These are phyloP conservation scores for Plasmopara viticola DNA, from an alignment of 352 stramenopile species.

Conservation along the genomic window DNA sequence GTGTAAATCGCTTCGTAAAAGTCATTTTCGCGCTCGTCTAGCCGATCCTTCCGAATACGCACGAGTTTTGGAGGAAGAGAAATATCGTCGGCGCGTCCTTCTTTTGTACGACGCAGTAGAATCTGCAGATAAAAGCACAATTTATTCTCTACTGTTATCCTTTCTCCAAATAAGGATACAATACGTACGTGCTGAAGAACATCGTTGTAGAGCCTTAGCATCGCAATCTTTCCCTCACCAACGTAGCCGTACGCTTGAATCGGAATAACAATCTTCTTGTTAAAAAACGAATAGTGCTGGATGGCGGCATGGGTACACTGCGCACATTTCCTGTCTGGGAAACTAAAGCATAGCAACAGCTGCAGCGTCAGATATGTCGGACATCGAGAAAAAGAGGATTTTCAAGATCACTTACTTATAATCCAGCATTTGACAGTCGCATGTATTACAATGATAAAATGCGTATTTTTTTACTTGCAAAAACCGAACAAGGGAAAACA, in stretches of 20 bases:
- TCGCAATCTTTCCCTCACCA: slow-evolving; percentile 89
- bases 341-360: slow-evolving; percentile 24
- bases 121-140: slow-evolving; percentile 51
- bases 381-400: not conserved
- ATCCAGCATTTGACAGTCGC: slow-evolving; percentile 94
- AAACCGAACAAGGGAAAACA: slow-evolving; percentile 98
- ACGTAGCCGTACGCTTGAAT: slow-evolving; percentile 95
- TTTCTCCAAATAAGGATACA: not conserved
- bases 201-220: slow-evolving; percentile 95
- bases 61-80: slow-evolving; percentile 85
- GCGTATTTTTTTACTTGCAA: slow-evolving; percentile 95
- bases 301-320: slow-evolving; percentile 92
- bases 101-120: slow-evolving; percentile 96
- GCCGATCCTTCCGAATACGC: slow-evolving; percentile 70
- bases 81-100: slow-evolving; percentile 95
- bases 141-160: slow-evolving; percentile 2
- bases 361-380: slow-evolving; percentile 13
- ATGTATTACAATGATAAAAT: slow-evolving; percentile 96
- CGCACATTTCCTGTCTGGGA: slow-evolving; percentile 80
- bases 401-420: slow-evolving; percentile 77
- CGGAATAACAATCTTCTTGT: slow-evolving; percentile 97
- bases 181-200: slow-evolving; percentile 81
- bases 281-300: slow-evolving; percentile 97
- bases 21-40: slow-evolving; percentile 93
- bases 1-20: slow-evolving; percentile 99